phyloP scores from a whole-genome alignment of 352 stramenopile genomes.

The Plasmopara halstedii region DNA sequence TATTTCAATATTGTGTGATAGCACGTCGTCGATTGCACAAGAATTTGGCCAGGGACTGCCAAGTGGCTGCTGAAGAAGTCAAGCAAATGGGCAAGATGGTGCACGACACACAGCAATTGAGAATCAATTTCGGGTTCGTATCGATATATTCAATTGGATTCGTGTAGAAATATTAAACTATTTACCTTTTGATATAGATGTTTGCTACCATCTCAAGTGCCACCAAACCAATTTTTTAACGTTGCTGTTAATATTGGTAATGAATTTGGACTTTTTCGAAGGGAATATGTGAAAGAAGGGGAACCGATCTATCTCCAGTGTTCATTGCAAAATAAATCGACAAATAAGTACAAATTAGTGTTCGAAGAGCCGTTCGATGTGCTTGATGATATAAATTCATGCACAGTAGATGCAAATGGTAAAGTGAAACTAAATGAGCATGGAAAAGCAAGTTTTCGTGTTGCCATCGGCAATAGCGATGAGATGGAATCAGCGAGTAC shows the following conservation, averaged over 20 bases:
- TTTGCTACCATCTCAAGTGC: conserved; percentile 47
- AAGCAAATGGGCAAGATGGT: conserved; percentile 68
- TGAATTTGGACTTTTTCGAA: conserved; percentile 74
- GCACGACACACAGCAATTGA: conserved; percentile 67
- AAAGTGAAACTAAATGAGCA: conserved; percentile 46
- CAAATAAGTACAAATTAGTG: conserved; percentile 15
- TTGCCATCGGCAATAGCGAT: conserved; percentile 22
- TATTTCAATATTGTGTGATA: conserved; percentile 53
- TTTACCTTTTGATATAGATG: conserved; percentile 26
- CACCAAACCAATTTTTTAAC: conserved; percentile 45
- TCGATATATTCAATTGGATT: background rate
- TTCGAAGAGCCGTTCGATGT: conserved; percentile 19
- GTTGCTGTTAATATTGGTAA: conserved; percentile 73
- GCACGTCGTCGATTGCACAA: conserved; percentile 44
- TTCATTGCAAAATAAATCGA: conserved; percentile 30
- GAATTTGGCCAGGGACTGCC: conserved; percentile 41
- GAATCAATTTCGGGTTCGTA: conserved; percentile 68
- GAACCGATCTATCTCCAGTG: conserved; percentile 46
- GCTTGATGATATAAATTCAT: conserved; percentile 8
- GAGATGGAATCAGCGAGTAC: background rate
- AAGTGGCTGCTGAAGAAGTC: conserved; percentile 40
- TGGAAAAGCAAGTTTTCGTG: conserved; percentile 46
- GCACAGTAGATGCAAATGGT: conserved; percentile 15
- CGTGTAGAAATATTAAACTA: no score
- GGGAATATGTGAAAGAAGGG: conserved; percentile 33